These are phyloP conservation scores for Verticillium dahliae DNA, from an alignment of 2,329 filamentous ascomycete species.

Conservation along the genomic window DNA sequence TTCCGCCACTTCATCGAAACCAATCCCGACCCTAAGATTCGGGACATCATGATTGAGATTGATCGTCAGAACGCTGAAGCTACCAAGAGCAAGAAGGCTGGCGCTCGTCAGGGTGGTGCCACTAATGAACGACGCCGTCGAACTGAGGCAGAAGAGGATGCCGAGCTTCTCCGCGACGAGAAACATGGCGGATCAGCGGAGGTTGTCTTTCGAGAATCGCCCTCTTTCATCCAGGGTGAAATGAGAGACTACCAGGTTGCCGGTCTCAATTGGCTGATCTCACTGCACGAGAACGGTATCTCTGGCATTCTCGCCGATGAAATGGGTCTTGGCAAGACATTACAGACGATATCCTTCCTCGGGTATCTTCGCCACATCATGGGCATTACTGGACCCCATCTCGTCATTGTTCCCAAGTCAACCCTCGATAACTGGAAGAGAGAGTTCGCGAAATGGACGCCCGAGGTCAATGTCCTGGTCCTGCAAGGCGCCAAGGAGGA, in stretches of 20 bases:
- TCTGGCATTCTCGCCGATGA: constrained; percentile 96
- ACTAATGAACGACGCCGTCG: constrained; percentile 71
- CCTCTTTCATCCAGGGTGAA: constrained; percentile 75
- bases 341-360: constrained; percentile 95
- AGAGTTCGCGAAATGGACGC: constrained; percentile 90
- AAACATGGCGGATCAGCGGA: constrained; percentile 80
- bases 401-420: constrained; percentile 90
- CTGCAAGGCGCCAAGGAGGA: constrained; percentile 95
- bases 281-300: constrained; percentile 96
- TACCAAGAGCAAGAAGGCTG: constrained; percentile 63
- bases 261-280: constrained; percentile 96
- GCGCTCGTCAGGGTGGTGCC: constrained; percentile 77
- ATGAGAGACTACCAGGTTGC: constrained; percentile 98
- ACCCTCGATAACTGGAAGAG: constrained; percentile 98
- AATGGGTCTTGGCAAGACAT: constrained; percentile 96
- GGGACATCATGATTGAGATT: constrained; percentile 89
- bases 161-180: constrained; percentile 80
- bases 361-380: constrained; percentile 90
- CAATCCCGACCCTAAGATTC: constrained; percentile 90
- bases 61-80: constrained; percentile 84
- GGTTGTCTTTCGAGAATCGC: constrained; percentile 90
- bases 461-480: constrained; percentile 89
- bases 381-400: constrained; percentile 83
- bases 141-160: constrained; percentile 97
- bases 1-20: constrained; percentile 99